Conservation (phyloP, 169 alveolate genomes). For the Plasmodium malariae region DNA sequence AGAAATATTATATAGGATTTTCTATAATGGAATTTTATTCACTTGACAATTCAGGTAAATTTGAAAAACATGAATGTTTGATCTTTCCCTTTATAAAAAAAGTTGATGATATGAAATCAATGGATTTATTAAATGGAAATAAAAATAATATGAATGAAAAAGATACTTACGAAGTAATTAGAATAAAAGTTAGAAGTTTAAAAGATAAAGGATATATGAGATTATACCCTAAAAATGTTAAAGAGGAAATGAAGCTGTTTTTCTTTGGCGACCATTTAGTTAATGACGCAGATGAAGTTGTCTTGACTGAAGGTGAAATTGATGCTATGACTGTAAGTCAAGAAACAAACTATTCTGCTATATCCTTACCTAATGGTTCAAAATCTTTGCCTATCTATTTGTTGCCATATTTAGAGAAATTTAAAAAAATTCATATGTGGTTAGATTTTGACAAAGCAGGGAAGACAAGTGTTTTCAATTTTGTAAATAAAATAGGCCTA, state of each 20-base stretch:
- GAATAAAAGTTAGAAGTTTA: conserved; percentile 84
- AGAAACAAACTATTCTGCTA: conserved; percentile 92
- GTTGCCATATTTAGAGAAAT: conserved; percentile 92
- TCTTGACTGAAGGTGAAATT: conserved; percentile 97
- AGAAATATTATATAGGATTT: conserved; percentile 90
- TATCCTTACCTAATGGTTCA: conserved; percentile 96
- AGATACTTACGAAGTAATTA: conserved; percentile 73
- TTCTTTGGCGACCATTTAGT: conserved; percentile 93
- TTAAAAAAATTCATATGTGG: conserved; percentile 94
- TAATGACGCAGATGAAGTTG: conserved; percentile 82
- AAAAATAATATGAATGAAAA: conserved; percentile 8
- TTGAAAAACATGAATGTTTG: conserved; percentile 73
- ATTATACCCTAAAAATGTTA: conserved; percentile 92
- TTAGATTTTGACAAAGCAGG: conserved; percentile 96
- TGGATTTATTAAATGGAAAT: background rate
- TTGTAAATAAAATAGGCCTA: conserved; percentile 93
- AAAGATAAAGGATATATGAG: conserved; percentile 90
- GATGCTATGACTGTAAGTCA: conserved; percentile 96
- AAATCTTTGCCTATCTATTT: conserved; percentile 92
- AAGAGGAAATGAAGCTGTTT: conserved; percentile 88
- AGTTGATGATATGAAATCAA: background rate
- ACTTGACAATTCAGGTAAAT: conserved; percentile 64
- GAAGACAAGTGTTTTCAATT: conserved; percentile 91
- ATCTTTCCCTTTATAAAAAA: conserved; percentile 68
- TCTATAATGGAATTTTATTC: conserved; percentile 77